Evolutionary conservation across 768 basidiomycete species (phyloP).

Genomic region (Pleurotus sapidus): DNA sequence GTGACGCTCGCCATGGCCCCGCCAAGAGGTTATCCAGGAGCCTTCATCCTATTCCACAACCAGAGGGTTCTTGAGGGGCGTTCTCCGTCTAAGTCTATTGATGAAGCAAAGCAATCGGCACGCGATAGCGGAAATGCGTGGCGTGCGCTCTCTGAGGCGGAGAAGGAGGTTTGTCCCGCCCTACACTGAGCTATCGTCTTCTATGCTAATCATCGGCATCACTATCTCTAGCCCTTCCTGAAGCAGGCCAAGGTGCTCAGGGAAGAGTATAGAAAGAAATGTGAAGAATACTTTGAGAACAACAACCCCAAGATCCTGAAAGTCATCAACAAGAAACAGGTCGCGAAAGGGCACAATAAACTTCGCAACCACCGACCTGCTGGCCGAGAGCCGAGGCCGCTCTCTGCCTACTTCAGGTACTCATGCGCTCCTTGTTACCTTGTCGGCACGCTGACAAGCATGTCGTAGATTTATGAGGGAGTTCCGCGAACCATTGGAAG

Average conservation of each 20-base stretch:
- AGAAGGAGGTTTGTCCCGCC: constrained; percentile 29
- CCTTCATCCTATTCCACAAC: constrained; percentile 21
- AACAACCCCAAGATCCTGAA: constrained; percentile 16
- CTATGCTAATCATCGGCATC: not conserved
- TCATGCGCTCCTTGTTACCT: not conserved
- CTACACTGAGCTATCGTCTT: not conserved
- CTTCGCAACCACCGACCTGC: constrained; percentile 7
- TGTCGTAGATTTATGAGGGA: constrained; percentile 13
- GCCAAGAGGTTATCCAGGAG: constrained; percentile 23
- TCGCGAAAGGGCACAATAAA: constrained; percentile 19
- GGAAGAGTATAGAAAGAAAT: constrained; percentile 15
- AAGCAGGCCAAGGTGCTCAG: constrained; percentile 17
- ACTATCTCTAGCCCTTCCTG: constrained; percentile 13
- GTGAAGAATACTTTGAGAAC: constrained; percentile 24
- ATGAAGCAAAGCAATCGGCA: constrained; percentile 1
- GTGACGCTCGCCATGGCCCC: constrained; percentile 11
- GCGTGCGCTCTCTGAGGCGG: constrained; percentile 24
- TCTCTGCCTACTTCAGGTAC: constrained; percentile 21
- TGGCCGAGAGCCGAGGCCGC: not conserved
- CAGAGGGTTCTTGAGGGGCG: constrained; percentile 11
- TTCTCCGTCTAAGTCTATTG: not conserved
- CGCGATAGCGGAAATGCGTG: constrained; percentile 25
- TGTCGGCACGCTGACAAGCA: not conserved
- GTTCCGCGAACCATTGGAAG: not conserved
- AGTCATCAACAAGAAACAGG: constrained; percentile 29